Evolutionary conservation across 2,329 filamentous ascomycete species (phyloP).

Genomic region (Phaeophleospora eucalypticola): DNA sequence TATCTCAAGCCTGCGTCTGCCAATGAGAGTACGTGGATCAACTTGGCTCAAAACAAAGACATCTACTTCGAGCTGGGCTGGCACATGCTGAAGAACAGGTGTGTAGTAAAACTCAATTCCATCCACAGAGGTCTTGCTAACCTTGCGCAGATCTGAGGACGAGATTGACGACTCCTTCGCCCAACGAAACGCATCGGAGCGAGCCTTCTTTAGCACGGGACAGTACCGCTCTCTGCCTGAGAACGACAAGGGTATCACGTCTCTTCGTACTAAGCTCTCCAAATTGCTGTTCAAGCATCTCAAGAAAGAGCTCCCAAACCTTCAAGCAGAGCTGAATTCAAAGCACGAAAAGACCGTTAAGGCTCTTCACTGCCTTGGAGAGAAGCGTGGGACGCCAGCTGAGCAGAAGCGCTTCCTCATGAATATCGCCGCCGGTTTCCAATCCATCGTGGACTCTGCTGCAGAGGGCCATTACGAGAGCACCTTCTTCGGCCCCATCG

Average conservation of each 20-base stretch:
- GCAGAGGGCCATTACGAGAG: slow-evolving; percentile 52
- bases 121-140: not conserved
- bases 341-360: slow-evolving; percentile 27
- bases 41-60: slow-evolving; percentile 39
- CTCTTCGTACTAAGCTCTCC: slow-evolving; percentile 49
- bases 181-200: slow-evolving; percentile 40
- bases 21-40: slow-evolving; percentile 40
- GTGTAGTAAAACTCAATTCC: not conserved
- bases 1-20: slow-evolving; percentile 36
- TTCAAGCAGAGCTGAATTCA: slow-evolving; percentile 31
- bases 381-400: slow-evolving; percentile 40
- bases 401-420: slow-evolving; percentile 51
- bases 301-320: slow-evolving; percentile 33
- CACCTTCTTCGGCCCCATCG: slow-evolving; percentile 47
- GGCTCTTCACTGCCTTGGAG: slow-evolving; percentile 47
- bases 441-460: slow-evolving; percentile 43
- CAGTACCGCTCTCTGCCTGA: slow-evolving; percentile 28
- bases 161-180: slow-evolving; percentile 35
- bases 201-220: slow-evolving; percentile 34
- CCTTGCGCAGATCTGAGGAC: slow-evolving; percentile 17
- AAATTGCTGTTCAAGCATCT: slow-evolving; percentile 43
- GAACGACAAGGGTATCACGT: slow-evolving; percentile 44
- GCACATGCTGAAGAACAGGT: slow-evolving; percentile 52
- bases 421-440: slow-evolving; percentile 44
- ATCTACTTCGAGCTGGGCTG: slow-evolving; percentile 46